These are phyloP conservation scores for Penstemon davidsonii DNA, from an alignment of 257 asterid genomes.

Conservation along the genomic window DNA sequence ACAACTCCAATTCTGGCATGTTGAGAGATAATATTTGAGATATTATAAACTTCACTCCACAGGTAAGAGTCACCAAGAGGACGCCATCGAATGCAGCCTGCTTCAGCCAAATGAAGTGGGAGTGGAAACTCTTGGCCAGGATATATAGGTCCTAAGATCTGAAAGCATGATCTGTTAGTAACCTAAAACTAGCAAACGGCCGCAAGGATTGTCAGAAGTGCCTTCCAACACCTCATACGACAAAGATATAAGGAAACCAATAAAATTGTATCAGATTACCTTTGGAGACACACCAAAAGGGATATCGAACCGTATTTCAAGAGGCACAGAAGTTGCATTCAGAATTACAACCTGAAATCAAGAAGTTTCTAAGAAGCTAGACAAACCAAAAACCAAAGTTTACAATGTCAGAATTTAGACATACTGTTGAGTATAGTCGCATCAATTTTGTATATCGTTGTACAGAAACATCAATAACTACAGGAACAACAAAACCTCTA, in stretches of 20 bases:
- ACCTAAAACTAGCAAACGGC: conserved; percentile 18
- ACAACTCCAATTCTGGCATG: conserved; percentile 67
- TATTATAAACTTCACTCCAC: conserved; percentile 92
- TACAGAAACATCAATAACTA: conserved; percentile 90
- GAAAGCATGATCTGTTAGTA: conserved; percentile 35
- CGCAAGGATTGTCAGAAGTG: not conserved
- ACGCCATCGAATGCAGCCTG: conserved; percentile 91
- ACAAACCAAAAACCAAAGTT: conserved; percentile 23
- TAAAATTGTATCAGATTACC: conserved; percentile 47
- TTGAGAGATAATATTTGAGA: conserved; percentile 76
- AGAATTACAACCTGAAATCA: conserved; percentile 77
- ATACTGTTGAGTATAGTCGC: conserved; percentile 84
- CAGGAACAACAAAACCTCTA: conserved; percentile 79
- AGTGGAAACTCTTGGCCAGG: conserved; percentile 97
- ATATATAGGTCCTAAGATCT: conserved; percentile 89
- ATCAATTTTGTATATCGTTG: conserved; percentile 79
- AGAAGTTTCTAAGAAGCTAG: conserved; percentile 29
- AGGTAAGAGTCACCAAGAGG: conserved; percentile 82
- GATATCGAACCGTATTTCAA: conserved; percentile 93
- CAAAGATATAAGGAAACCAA: conserved; percentile 23
- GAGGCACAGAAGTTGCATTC: conserved; percentile 73
- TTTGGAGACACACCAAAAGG: conserved; percentile 93
- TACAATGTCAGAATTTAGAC: conserved; percentile 30
- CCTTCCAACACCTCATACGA: conserved; percentile 20
- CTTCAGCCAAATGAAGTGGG: conserved; percentile 94